Conservation (phyloP, 768 basidiomycete species). For the Collybia nuda region DNA sequence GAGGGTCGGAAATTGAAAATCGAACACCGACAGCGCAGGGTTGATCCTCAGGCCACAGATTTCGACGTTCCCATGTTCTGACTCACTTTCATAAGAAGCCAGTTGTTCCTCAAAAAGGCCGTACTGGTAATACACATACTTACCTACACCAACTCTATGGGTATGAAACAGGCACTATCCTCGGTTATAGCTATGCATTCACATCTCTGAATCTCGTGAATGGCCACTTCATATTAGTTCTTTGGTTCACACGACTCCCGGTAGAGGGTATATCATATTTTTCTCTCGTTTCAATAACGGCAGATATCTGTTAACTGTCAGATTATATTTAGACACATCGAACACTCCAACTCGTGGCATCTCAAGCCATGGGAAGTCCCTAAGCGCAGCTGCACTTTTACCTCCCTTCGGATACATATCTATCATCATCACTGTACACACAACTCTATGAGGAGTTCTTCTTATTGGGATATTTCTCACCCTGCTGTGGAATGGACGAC, state of each 20-base stretch:
- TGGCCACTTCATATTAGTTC: constrained; percentile 27
- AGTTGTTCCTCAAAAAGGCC: too few species aligned
- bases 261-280: constrained; percentile 33
- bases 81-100: neutral
- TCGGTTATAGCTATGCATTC: neutral
- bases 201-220: constrained; percentile 10
- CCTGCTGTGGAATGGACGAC: too few species aligned
- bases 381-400: constrained; percentile 12
- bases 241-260: constrained; percentile 26
- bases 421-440: constrained; percentile 19
- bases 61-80: neutral
- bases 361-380: constrained; percentile 18
- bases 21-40: too few species aligned
- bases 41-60: too few species aligned
- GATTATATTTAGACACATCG: constrained; percentile 19
- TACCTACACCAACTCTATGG: too few species aligned
- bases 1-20: too few species aligned
- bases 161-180: too few species aligned
- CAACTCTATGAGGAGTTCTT: constrained; percentile 31
- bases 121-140: too few species aligned
- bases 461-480: constrained; percentile 21
- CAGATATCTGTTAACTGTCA: neutral
- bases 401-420: constrained; percentile 13
- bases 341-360: constrained; percentile 29
- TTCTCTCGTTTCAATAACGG: constrained; percentile 4